Conservation (phyloP, 106 monocot species). For the Dendrobium officinale region DNA sequence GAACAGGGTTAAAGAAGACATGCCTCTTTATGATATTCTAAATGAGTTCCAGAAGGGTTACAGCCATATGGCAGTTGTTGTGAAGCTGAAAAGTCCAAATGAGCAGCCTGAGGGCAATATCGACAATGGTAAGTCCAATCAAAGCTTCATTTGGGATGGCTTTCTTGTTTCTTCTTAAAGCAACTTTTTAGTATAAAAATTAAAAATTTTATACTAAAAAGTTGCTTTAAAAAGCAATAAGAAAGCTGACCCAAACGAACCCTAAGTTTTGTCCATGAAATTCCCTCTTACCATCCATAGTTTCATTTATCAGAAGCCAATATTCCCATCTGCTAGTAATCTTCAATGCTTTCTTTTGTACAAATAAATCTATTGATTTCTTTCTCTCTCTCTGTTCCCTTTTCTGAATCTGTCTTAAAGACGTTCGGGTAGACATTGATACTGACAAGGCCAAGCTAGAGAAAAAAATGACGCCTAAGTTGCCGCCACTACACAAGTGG, state of each 20-base stretch:
- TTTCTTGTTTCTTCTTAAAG: too few relatives aligned
- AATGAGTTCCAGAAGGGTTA: constrained; percentile 99
- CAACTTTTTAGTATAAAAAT: too few relatives aligned
- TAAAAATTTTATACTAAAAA: too few relatives aligned
- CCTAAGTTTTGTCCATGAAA: too few relatives aligned
- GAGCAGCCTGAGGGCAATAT: constrained; percentile 12
- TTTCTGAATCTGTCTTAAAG: constrained; percentile 7
- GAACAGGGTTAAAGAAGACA: constrained; percentile 66
- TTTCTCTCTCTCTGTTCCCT: neutral
- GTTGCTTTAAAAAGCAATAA: too few relatives aligned
- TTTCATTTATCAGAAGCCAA: too few relatives aligned
- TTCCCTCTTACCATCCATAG: too few relatives aligned
- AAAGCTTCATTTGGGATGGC: neutral
- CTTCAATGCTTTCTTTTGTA: neutral
- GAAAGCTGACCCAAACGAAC: too few relatives aligned
- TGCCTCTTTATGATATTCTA: constrained; percentile 96
- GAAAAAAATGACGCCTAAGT: constrained; percentile 17
- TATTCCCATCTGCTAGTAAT: neutral
- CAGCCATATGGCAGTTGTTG: constrained; percentile 92
- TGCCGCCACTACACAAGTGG: constrained; percentile 24
- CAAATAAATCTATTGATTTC: neutral
- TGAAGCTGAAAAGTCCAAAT: constrained; percentile 29
- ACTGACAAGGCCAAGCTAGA: constrained; percentile 31
- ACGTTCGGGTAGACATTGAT: constrained; percentile 51
- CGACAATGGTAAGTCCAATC: constrained; percentile 36